phyloP scores from a whole-genome alignment of 768 basidiomycete genomes.

The Lanmaoa pseudosensibilis region DNA sequence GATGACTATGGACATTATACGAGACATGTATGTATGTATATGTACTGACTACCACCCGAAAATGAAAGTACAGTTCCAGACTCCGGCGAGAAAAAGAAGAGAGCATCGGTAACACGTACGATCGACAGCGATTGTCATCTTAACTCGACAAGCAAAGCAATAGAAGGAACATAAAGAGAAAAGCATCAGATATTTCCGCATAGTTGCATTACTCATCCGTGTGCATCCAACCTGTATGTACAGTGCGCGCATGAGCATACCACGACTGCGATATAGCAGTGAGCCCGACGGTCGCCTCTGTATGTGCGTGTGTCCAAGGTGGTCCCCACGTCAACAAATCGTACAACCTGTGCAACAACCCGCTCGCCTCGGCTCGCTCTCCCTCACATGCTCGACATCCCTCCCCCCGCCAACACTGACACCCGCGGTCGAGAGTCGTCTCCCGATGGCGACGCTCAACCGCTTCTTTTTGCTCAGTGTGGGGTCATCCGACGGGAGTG shows the following conservation, averaged over 20 bases:
- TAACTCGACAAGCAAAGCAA: background rate
- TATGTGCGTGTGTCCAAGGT: background rate
- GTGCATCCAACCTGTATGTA: background rate
- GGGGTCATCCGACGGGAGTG: constrained; percentile 49
- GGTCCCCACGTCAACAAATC: constrained; percentile 33
- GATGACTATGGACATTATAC: background rate
- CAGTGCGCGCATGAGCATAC: background rate
- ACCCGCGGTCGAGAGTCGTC: constrained; percentile 20
- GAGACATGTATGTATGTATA: constrained; percentile 7
- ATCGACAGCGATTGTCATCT: constrained; percentile 2
- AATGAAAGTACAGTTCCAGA: constrained; percentile 6
- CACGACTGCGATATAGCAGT: background rate
- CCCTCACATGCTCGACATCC: constrained; percentile 1
- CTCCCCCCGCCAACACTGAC: background rate
- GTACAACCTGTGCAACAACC: constrained; percentile 42
- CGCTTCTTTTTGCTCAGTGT: constrained; percentile 56
- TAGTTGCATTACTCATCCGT: constrained; percentile 1
- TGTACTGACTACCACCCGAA: constrained; percentile 9
- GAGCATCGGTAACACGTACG: background rate
- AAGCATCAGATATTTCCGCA: background rate
- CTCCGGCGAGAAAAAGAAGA: background rate
- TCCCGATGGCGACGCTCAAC: constrained; percentile 28
- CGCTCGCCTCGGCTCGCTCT: constrained; percentile 17
- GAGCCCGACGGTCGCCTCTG: background rate
- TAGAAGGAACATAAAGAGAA: background rate